Conservation (phyloP, 1,139 yeast genomes). For the Blastobotrys niveus region DNA sequence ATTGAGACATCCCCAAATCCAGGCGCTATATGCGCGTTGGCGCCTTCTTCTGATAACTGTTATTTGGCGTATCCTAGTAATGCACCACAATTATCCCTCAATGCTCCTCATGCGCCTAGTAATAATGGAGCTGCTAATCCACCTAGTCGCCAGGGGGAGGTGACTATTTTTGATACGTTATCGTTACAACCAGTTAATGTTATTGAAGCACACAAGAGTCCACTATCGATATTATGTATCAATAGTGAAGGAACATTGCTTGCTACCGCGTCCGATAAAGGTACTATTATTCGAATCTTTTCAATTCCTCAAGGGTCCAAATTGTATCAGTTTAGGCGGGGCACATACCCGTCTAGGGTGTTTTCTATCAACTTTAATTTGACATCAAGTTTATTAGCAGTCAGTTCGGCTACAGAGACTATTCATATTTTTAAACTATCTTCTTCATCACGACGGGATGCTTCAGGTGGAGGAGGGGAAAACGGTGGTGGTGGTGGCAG, state of each 20-base stretch:
- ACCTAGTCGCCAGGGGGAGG: conserved; percentile 64
- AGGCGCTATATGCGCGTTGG: conserved; percentile 49
- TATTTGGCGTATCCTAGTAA: conserved; percentile 89
- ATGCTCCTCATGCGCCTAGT: conserved; percentile 17
- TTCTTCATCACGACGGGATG: too few species aligned
- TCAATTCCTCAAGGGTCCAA: conserved; percentile 78
- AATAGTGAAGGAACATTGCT: conserved; percentile 75
- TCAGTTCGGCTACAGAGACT: conserved; percentile 86
- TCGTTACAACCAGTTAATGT: conserved; percentile 80
- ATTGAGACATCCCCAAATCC: conserved; percentile 77
- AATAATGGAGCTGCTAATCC: conserved; percentile 11
- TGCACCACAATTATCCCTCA: conserved; percentile 37
- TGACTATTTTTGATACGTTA: conserved; percentile 72
- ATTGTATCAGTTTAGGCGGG: conserved; percentile 85
- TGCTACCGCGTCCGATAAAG: conserved; percentile 94
- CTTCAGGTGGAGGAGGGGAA: conserved; percentile 6
- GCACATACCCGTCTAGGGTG: conserved; percentile 89
- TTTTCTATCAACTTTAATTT: conserved; percentile 75
- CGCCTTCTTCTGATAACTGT: conserved; percentile 59
- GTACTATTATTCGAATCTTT: conserved; percentile 86
- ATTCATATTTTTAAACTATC: conserved; percentile 73
- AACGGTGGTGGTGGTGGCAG: neutral
- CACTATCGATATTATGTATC: conserved; percentile 70
- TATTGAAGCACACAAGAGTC: conserved; percentile 88
- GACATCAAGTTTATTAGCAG: conserved; percentile 69